Evolutionary conservation across 768 basidiomycete species (phyloP), one percentile per base, ranked within the genome.

Genomic region (Mycena kentingensis): DNA sequence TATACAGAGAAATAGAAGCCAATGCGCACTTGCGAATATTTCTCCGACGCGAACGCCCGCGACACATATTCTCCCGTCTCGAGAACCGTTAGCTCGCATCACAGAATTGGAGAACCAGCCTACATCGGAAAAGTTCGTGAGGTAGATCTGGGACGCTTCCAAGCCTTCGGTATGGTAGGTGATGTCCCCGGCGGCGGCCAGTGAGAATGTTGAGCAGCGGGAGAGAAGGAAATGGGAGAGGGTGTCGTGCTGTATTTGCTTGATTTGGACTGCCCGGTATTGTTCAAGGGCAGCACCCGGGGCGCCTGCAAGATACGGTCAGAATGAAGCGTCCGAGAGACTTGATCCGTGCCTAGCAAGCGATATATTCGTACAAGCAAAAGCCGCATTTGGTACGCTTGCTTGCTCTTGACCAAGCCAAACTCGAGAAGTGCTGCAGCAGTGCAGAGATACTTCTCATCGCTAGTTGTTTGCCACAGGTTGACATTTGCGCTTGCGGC

Each of bases 191-290:
- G 73, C 79, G 4, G 87, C 76, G 37, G 88, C 85, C 32, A 88
- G 71, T 3, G 90, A 91, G 73, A 92, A 95, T 0, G 84, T 88
- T 19, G 85, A 82, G 11, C 86, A 81, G 19, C 93, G 81, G 18
- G 88, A 83, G 35, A 93, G 78, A 46, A 93, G 69, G 49, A 91
- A 80, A 65, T 96, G 90, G 2, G 90, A 91, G 7, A 97, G 75
- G 1, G 94, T 96, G 63, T 97, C 94, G 51, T 87, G 81, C 65
- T 96, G 93, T 21, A 95, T 80, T 62, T 91, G 88, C 66, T 93
- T 93, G 55, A 90, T 74, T 54, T 85, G 83, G 73, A 95, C 77
- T 21, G 74, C 71, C 25, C 84, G 83, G 65, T 92, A 95, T 63
- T 94, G 91, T 48, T 90, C 85, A 56, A 93, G 58, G 3, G 90